phyloP scores from a whole-genome alignment of 148 eudicot species.

The Rhododendron ferrugineum region DNA sequence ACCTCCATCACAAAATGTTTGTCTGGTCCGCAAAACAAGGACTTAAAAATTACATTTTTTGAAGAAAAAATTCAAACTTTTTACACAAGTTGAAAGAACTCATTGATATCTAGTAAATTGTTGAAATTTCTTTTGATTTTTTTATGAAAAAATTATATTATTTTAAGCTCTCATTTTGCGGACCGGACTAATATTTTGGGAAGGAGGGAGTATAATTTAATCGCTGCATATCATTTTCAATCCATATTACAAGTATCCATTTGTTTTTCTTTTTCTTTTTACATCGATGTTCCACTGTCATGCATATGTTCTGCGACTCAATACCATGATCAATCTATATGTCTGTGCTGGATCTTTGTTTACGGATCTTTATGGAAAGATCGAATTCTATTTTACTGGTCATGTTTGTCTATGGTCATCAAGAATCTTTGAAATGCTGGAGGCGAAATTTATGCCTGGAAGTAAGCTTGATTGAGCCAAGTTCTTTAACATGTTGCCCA shows the following conservation, averaged over 20 bases:
- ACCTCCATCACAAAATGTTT: background rate
- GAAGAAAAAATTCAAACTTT: no score
- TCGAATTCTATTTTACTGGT: background rate
- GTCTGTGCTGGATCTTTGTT: slow-evolving; percentile 6
- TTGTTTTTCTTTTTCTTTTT: background rate
- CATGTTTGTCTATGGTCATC: background rate
- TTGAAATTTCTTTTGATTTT: background rate
- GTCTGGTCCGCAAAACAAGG: background rate
- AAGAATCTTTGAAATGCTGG: background rate
- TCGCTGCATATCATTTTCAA: background rate
- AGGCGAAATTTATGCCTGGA: background rate
- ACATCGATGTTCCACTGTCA: background rate
- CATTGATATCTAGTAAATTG: background rate
- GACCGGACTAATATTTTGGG: no score
- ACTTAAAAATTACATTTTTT: no score
- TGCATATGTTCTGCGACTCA: background rate
- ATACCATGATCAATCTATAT: slow-evolving; percentile 8
- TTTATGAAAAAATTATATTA: no score
- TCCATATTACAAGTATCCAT: background rate
- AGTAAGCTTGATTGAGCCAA: background rate
- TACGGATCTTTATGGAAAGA: background rate
- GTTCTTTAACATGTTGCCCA: background rate
- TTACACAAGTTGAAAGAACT: background rate
- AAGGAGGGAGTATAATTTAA: background rate
- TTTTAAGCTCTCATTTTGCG: no score